Evolutionary conservation across 108 stramenopile species (phyloP).

Genomic region (Phaeodactylum tricornutum): DNA sequence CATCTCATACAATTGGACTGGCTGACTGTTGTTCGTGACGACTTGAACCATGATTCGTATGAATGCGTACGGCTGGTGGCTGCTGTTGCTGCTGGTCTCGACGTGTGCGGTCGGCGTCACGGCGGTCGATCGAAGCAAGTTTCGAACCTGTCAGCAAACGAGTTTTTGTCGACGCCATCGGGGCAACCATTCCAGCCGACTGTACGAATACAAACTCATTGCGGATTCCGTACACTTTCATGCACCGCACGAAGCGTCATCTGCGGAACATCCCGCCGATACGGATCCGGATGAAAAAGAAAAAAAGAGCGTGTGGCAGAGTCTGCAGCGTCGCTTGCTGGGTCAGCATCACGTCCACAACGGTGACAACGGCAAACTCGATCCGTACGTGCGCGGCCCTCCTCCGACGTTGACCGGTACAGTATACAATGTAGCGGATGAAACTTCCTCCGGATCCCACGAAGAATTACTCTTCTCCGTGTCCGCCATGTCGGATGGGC

Average conservation of each 20-base stretch:
- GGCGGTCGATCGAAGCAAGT: slow-evolving; percentile 95
- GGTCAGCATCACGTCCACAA: slow-evolving; percentile 2
- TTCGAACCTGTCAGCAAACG: slow-evolving; percentile 93
- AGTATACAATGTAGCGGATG: slow-evolving; percentile 38
- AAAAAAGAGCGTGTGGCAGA: slow-evolving; percentile 6
- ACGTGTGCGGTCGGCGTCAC: neutral
- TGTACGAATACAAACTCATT: slow-evolving; percentile 53
- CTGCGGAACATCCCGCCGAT: neutral
- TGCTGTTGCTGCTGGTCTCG: slow-evolving; percentile 1
- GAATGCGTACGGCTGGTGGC: too few species aligned
- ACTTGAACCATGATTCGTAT: too few species aligned
- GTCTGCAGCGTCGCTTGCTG: neutral
- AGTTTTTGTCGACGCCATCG: slow-evolving; percentile 96
- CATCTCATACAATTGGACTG: too few species aligned
- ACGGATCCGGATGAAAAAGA: neutral
- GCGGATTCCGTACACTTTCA: slow-evolving; percentile 49
- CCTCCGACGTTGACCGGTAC: slow-evolving; percentile 54
- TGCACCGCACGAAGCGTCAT: slow-evolving; percentile 7
- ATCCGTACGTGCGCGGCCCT: slow-evolving; percentile 51
- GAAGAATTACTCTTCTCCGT: slow-evolving; percentile 58
- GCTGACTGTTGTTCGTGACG: too few species aligned
- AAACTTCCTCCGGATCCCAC: slow-evolving; percentile 32
- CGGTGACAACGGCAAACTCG: slow-evolving; percentile 11
- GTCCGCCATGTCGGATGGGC: slow-evolving; percentile 59
- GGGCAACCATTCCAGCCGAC: slow-evolving; percentile 24